Evolutionary conservation across 495 filamentous ascomycete genomes (phyloP).

Genomic region (Peziza echinospora): DNA sequence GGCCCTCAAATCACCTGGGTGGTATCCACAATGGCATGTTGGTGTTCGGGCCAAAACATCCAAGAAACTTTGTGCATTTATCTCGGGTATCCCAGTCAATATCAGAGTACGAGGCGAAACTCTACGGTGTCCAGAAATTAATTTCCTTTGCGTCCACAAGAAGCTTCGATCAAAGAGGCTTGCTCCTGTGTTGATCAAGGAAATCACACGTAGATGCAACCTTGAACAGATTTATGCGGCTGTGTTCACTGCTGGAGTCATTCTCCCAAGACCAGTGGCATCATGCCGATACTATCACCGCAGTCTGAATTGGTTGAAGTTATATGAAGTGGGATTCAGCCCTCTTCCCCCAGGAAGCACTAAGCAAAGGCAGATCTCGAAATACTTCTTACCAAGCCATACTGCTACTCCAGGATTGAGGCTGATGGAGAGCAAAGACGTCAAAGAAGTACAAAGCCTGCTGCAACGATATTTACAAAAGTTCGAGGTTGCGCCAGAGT

Average conservation of each 20-base stretch:
- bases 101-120: conserved; percentile 56
- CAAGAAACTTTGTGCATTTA: conserved; percentile 74
- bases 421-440: conserved; percentile 59
- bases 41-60: conserved; percentile 64
- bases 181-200: conserved; percentile 83
- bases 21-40: conserved; percentile 86
- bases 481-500: conserved; percentile 67
- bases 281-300: conserved; percentile 92
- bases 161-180: conserved; percentile 85
- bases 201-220: conserved; percentile 83
- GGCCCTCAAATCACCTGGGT: conserved; percentile 87
- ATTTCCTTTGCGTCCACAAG: conserved; percentile 95
- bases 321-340: conserved; percentile 82
- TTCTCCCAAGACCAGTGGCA: conserved; percentile 72
- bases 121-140: conserved; percentile 71
- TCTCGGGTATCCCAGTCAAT: conserved; percentile 68
- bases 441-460: conserved; percentile 44
- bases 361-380: conserved; percentile 53
- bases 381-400: conserved; percentile 50
- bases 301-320: conserved; percentile 79
- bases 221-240: conserved; percentile 68
- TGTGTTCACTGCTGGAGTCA: conserved; percentile 78
- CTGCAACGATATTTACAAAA: conserved; percentile 56
- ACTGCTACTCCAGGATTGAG: conserved; percentile 54
- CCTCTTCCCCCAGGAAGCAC: conserved; percentile 62